phyloP scores from a whole-genome alignment of 2,329 filamentous ascomycete genomes.

The Lasiodiplodia citricola region DNA sequence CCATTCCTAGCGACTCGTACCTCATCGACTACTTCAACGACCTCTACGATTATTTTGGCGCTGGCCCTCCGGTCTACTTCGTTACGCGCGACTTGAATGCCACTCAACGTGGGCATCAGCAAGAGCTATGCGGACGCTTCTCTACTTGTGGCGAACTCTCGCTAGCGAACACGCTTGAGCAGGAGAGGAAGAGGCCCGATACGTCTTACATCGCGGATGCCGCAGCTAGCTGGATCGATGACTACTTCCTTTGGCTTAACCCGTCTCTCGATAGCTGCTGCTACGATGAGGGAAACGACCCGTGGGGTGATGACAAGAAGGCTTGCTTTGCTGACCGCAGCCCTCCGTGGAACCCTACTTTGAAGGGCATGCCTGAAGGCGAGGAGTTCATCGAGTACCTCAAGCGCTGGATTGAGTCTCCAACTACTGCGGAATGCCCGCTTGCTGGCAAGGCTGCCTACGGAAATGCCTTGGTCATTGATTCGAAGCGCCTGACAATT shows the following conservation, averaged over 20 bases:
- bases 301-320: constrained; percentile 45
- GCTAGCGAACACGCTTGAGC: constrained; percentile 87
- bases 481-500: constrained; percentile 69
- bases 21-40: constrained; percentile 97
- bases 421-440: constrained; percentile 83
- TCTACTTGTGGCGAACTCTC: constrained; percentile 85
- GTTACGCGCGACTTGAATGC: constrained; percentile 82
- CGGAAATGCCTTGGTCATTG: constrained; percentile 79
- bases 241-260: constrained; percentile 97
- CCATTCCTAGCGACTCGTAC: constrained; percentile 92
- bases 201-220: constrained; percentile 87
- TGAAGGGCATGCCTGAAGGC: constrained; percentile 90
- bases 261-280: constrained; percentile 77
- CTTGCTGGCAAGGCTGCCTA: constrained; percentile 90
- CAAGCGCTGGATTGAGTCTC: constrained; percentile 78
- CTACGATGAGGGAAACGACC: constrained; percentile 55
- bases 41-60: constrained; percentile 88
- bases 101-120: constrained; percentile 76
- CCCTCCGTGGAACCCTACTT: constrained; percentile 86
- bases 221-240: constrained; percentile 94
- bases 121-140: constrained; percentile 87
- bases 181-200: constrained; percentile 87
- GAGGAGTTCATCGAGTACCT: constrained; percentile 90
- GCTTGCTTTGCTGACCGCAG: constrained; percentile 78
- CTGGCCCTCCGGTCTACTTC: constrained; percentile 94